Conservation (phyloP, 75 land plant genomes). For the Selaginella tamariscina region DNA sequence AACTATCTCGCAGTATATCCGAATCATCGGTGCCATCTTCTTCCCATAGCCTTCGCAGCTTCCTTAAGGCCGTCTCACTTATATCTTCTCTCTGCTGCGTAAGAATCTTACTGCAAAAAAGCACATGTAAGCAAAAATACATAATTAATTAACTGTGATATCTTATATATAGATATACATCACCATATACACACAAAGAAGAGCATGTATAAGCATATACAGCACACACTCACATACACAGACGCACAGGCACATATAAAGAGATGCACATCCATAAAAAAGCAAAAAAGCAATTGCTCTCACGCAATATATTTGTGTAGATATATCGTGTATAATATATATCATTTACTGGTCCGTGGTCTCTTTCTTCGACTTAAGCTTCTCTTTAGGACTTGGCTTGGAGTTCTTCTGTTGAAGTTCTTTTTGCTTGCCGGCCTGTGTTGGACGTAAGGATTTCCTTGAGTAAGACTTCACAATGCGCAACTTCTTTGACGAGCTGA, state of each 20-base stretch:
- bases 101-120: not conserved
- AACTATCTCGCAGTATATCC: constrained; percentile 12
- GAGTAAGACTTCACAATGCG: not conserved
- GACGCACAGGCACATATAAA: too few relatives aligned
- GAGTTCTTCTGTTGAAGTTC: constrained; percentile 5
- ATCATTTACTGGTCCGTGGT: not conserved
- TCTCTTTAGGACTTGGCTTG: not conserved
- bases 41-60: constrained; percentile 29
- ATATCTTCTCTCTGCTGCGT: not conserved
- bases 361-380: constrained; percentile 12
- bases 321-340: too few relatives aligned
- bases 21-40: constrained; percentile 13
- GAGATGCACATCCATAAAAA: too few relatives aligned
- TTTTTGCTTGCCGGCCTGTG: not conserved
- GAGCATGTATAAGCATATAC: too few relatives aligned
- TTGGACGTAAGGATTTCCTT: constrained; percentile 6
- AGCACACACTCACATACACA: too few relatives aligned
- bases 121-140: too few relatives aligned
- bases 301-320: too few relatives aligned
- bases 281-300: too few relatives aligned
- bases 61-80: constrained; percentile 16
- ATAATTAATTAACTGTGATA: too few relatives aligned
- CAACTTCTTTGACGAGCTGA: constrained; percentile 10
- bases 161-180: too few relatives aligned
- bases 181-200: too few relatives aligned